Evolutionary conservation across 2,329 filamentous ascomycete species (phyloP).

Genomic region (Neoascochyta sp.): DNA sequence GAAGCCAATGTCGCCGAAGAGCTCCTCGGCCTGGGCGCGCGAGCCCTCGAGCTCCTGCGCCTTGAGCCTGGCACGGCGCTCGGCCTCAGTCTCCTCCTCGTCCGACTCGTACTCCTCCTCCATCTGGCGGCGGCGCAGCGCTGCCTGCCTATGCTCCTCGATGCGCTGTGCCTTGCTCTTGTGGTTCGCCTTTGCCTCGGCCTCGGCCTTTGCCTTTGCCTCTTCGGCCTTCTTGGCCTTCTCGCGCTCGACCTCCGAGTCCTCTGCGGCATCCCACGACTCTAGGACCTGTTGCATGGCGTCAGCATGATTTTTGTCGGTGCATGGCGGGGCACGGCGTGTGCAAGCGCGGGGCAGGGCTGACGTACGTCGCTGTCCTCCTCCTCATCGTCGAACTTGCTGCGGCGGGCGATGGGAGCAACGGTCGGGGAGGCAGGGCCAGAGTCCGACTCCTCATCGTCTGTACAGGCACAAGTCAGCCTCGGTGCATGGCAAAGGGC

Average conservation of each 20-base stretch:
- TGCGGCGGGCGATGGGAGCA: constrained; percentile 47
- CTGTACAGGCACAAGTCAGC: constrained; percentile 28
- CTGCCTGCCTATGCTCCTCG: constrained; percentile 66
- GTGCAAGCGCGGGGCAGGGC: constrained; percentile 14
- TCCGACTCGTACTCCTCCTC: constrained; percentile 57
- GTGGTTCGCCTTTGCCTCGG: constrained; percentile 82
- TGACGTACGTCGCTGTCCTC: constrained; percentile 70
- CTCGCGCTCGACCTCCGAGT: constrained; percentile 94
- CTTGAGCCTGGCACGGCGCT: constrained; percentile 69
- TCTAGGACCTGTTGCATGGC: constrained; percentile 70
- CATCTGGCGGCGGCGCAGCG: constrained; percentile 55
- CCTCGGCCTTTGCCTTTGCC: constrained; percentile 84
- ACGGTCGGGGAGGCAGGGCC: constrained; percentile 49
- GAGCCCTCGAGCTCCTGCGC: constrained; percentile 83
- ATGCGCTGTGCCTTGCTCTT: constrained; percentile 86
- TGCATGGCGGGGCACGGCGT: constrained; percentile 15
- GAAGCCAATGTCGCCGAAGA: constrained; percentile 75
- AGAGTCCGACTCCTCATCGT: constrained; percentile 57
- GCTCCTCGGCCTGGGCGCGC: constrained; percentile 82
- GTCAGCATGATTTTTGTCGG: constrained; percentile 17
- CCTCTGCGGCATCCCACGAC: constrained; percentile 94
- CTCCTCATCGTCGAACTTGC: constrained; percentile 92
- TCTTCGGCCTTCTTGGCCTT: constrained; percentile 85
- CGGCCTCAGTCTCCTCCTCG: constrained; percentile 70
- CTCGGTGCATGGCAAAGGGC: constrained; percentile 3